phyloP scores from a whole-genome alignment of 139 green algal species.

The Mesotaenium endlicherianum region DNA sequence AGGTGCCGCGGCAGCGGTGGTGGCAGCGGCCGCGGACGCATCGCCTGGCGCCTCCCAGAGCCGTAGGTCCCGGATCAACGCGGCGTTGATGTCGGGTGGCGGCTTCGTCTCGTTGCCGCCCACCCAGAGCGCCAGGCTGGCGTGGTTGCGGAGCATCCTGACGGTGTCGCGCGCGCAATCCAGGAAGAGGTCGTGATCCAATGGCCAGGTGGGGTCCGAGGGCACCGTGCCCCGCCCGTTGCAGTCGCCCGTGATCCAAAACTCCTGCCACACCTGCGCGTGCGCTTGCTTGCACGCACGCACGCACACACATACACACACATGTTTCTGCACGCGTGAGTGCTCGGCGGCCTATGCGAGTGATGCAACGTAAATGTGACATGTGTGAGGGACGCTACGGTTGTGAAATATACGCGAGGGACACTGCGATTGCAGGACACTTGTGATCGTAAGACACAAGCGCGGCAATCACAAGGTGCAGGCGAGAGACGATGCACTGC shows the following conservation, averaged over 20 bases:
- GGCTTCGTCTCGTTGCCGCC: slow-evolving; percentile 55
- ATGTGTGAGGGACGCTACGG: too few species aligned
- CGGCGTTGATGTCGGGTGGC: slow-evolving; percentile 25
- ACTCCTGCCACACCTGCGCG: slow-evolving; percentile 54
- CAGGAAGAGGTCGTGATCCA: slow-evolving; percentile 54
- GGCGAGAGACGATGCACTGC: too few species aligned
- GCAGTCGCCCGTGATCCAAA: slow-evolving; percentile 59
- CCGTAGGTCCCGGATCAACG: not conserved
- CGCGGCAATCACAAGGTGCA: too few species aligned
- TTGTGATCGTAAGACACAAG: too few species aligned
- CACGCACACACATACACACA: too few species aligned
- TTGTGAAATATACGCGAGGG: too few species aligned
- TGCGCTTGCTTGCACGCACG: too few species aligned
- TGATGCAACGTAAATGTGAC: too few species aligned
- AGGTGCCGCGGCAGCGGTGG: not conserved
- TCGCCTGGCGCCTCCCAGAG: not conserved
- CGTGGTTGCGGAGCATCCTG: slow-evolving; percentile 47
- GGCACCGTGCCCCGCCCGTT: slow-evolving; percentile 46
- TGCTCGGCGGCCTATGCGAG: too few species aligned
- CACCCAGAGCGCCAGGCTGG: slow-evolving; percentile 52
- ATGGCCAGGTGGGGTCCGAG: slow-evolving; percentile 40
- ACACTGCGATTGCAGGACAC: too few species aligned
- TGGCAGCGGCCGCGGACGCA: not conserved
- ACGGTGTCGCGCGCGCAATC: slow-evolving; percentile 34
- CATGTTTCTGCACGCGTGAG: too few species aligned